Evolutionary conservation across 805 yeast genomes (phyloP), one percentile per base, ranked within the genome.

Genomic region (Starmera caribaea): DNA sequence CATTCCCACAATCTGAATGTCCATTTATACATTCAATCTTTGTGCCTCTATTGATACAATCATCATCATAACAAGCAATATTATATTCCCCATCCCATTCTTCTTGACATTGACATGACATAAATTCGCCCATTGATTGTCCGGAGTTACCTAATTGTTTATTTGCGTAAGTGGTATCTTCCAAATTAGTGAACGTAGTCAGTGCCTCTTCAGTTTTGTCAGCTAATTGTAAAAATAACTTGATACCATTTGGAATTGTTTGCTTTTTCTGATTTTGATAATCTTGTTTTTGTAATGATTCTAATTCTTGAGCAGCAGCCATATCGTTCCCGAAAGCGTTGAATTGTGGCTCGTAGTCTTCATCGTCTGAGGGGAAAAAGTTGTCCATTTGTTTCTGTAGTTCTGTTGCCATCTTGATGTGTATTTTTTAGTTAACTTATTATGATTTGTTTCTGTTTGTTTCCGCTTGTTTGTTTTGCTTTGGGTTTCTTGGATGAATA

Each of bases 21-120:
- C 69, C 82, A 53, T 81, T 75, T 3, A 79, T 73, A 72, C 98
- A 90, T 61, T 90, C 98, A 37, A 90, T 88, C 32, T 88, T 82
- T 0, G 97, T 92, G 38, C 88, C 73, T 38, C 97, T 65, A 61
- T 90, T 90, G 51, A 92, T 88, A 71, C 98, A 90, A 57, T 82
- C 88, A 13, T 92, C 81, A 27, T 81, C 85, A 29, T 79, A 85
- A 69, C 98, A 90, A 2, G 97, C 95, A 12, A 53, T 36, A 48
- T 76, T 76, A 40, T 63, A 65, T 7, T 50, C 52, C 1, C 65
- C 73, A 17, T 63, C 66, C 44, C 43, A 68, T 15, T 67, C 69
- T 57, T 71, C 84, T 34, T 43, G 50, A 66, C 98, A 90, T 55
- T 88, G 97, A 68, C 98, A 90, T 13, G 89, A 76, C 92, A 90